Evolutionary conservation across 2,329 filamentous ascomycete species (phyloP).

Genomic region (Daldinia sp.): DNA sequence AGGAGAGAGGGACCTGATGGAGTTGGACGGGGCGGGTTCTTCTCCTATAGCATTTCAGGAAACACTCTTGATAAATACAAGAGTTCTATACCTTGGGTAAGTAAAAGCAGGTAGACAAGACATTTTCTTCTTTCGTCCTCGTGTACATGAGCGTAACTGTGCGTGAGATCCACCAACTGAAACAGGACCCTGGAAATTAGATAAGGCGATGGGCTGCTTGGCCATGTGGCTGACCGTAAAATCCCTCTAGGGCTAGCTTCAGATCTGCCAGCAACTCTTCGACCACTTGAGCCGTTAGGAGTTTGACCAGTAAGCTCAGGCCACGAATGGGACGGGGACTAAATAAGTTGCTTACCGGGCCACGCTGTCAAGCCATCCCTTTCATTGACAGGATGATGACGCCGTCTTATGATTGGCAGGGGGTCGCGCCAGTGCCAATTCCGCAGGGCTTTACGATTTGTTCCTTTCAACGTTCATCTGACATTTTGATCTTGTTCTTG

Average conservation of each 20-base stretch:
- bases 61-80: neutral
- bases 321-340: slow-evolving; percentile 46
- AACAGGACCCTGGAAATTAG: slow-evolving; percentile 45
- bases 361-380: slow-evolving; percentile 47
- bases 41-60: neutral
- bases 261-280: slow-evolving; percentile 40
- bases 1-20: neutral
- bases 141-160: slow-evolving; percentile 11
- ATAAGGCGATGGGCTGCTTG: slow-evolving; percentile 39
- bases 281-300: slow-evolving; percentile 37
- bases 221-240: slow-evolving; percentile 47
- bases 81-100: neutral
- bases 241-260: slow-evolving; percentile 42
- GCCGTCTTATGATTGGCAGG: slow-evolving; percentile 36
- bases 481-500: slow-evolving; percentile 20
- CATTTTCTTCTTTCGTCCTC: slow-evolving; percentile 4
- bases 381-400: slow-evolving; percentile 31
- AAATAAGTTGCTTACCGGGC: slow-evolving; percentile 43
- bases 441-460: slow-evolving; percentile 34
- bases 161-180: slow-evolving; percentile 42
- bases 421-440: slow-evolving; percentile 18
- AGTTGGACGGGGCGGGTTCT: neutral
- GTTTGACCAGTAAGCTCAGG: slow-evolving; percentile 47
- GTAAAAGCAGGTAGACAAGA: slow-evolving; percentile 1
- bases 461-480: slow-evolving; percentile 36